A percentile compares a stretch with the other conserved stretches of the same genome.
Evolutionary conservation across 306 rosid genomes (phyloP).

Genomic region (Ormosia emarginata): DNA sequence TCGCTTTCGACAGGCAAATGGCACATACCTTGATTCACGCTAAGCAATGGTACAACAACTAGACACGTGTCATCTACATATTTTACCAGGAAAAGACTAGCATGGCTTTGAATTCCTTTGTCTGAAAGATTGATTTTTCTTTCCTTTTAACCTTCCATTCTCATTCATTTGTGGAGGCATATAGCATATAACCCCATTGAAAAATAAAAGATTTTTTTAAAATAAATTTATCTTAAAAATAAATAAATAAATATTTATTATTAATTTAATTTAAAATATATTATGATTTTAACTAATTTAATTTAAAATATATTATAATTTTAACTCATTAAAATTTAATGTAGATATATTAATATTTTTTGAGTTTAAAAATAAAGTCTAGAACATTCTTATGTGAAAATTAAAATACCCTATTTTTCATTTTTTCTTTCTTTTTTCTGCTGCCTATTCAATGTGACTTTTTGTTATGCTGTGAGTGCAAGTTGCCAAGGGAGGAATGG

Average conservation of each 20-base stretch:
- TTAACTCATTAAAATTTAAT: too few relatives aligned
- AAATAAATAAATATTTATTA: too few relatives aligned
- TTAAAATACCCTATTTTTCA: not conserved
- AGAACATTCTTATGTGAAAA: too few relatives aligned
- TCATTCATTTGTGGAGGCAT: not conserved
- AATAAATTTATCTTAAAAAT: too few relatives aligned
- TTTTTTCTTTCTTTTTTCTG: not conserved
- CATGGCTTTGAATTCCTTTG: conserved; percentile 7
- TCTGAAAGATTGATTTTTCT: not conserved
- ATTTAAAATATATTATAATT: too few relatives aligned
- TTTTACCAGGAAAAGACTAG: conserved; percentile 19
- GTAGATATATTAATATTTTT: too few relatives aligned
- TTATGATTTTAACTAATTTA: too few relatives aligned
- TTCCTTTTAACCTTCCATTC: not conserved
- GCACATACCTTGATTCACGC: conserved; percentile 25
- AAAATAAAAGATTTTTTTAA: not conserved
- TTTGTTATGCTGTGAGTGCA: not conserved
- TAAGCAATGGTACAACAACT: not conserved
- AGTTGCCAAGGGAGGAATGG: conserved; percentile 17
- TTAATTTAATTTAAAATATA: too few relatives aligned
- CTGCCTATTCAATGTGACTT: not conserved
- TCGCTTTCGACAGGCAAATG: conserved; percentile 43
- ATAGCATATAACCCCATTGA: not conserved
- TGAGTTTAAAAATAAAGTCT: too few relatives aligned
- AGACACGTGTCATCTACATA: not conserved